Percentiles rank a stretch among this genome's conserved stretches.
Evolutionary conservation across 1,284 basidiomycete species (phyloP).

Genomic region (Ustilago hordei): DNA sequence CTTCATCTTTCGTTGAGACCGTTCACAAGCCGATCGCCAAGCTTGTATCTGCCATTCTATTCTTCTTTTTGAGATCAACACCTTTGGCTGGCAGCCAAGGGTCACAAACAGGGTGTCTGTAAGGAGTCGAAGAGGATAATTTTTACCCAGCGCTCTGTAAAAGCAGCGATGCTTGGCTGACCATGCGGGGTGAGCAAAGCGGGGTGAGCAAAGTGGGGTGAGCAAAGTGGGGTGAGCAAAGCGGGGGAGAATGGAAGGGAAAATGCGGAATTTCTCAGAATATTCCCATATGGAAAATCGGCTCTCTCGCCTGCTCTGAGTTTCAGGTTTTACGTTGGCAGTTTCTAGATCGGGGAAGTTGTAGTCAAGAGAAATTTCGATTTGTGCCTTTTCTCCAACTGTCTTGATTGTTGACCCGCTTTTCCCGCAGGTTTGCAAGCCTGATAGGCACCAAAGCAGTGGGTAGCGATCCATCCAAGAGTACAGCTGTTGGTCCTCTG

Average conservation of each 20-base stretch:
- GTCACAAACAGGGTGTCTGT: too few relatives aligned
- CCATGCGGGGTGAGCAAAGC: not conserved
- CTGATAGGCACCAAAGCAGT: not conserved
- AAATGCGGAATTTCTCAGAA: not conserved
- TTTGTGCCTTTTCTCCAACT: too few relatives aligned
- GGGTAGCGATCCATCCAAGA: not conserved
- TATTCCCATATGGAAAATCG: not conserved
- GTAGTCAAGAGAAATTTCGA: too few relatives aligned
- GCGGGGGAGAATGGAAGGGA: not conserved
- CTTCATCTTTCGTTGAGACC: too few relatives aligned
- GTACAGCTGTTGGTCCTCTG: not conserved
- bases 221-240: conserved; percentile 1
- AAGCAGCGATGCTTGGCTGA: not conserved
- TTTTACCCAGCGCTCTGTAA: not conserved
- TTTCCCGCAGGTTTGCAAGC: not conserved
- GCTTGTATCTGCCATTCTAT: too few relatives aligned
- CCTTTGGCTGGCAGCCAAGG: too few relatives aligned
- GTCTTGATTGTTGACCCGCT: not conserved
- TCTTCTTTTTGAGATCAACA: too few relatives aligned
- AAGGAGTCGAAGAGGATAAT: not conserved
- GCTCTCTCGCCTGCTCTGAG: not conserved
- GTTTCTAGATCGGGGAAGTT: too few relatives aligned
- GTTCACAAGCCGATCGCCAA: too few relatives aligned
- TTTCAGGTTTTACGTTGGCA: not conserved
- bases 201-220: too few relatives aligned